Conservation (phyloP, 768 basidiomycete genomes). For the Podaxis sp. region DNA sequence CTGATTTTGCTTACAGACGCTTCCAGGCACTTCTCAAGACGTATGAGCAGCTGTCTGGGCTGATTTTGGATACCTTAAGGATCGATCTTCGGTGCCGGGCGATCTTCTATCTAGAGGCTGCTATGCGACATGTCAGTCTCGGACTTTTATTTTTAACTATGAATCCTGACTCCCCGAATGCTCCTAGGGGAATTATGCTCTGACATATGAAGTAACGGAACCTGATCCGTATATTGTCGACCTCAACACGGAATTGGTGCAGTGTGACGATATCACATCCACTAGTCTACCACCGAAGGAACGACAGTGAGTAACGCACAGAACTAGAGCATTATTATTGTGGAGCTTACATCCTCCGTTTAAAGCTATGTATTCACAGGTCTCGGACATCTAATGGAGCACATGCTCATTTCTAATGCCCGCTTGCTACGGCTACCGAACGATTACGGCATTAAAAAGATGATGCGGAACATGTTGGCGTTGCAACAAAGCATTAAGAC, state of each 20-base stretch:
- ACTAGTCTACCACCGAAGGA: conserved; percentile 61
- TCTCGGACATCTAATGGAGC: conserved; percentile 81
- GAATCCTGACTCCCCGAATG: conserved; percentile 7
- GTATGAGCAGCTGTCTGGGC: conserved; percentile 84
- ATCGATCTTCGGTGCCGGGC: conserved; percentile 85
- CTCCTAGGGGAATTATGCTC: conserved; percentile 76
- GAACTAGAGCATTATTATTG: not conserved
- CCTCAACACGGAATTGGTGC: conserved; percentile 75
- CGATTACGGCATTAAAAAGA: conserved; percentile 78
- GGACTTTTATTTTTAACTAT: not conserved
- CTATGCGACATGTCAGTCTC: conserved; percentile 66
- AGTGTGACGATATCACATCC: conserved; percentile 70
- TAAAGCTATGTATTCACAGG: conserved; percentile 88
- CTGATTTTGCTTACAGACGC: conserved; percentile 50
- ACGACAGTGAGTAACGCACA: conserved; percentile 52
- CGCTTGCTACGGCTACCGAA: conserved; percentile 69
- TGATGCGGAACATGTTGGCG: conserved; percentile 84
- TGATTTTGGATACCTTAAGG: conserved; percentile 84
- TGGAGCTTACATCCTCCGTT: not conserved
- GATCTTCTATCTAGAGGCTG: conserved; percentile 76
- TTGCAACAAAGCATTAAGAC: conserved; percentile 90
- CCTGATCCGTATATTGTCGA: conserved; percentile 89
- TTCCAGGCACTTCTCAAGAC: conserved; percentile 90
- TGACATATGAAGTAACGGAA: conserved; percentile 83
- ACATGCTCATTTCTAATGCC: conserved; percentile 74